Evolutionary conservation across 106 monocot genomes (phyloP), one percentile per base, ranked within the genome.

Genomic region (Gastrodia elata): DNA sequence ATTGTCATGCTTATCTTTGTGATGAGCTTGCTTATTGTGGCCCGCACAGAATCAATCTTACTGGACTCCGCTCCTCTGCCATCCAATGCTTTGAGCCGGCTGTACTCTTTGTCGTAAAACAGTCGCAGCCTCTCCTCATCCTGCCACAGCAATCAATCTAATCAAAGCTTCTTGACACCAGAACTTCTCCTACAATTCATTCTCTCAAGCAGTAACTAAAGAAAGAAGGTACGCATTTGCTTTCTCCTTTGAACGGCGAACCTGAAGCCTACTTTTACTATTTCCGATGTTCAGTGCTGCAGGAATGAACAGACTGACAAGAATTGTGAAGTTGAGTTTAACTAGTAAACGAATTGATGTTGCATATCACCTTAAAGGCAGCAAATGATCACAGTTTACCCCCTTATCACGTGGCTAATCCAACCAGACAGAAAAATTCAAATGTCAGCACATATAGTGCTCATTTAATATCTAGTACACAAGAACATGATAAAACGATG

Each of bases 61-160:
- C 49, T 14, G 59, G 88, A 65, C 65, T 94, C 91, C 39, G 82
- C 89, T 71, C 94, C 94, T 55, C 76, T 84, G 13, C 78, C 83
- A 76, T 88, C 84, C 81, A 94, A 74, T 68, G 69, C 56, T 82
- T 91, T 91, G 41, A 94, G 70, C 39, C 65, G 74, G 75, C 71
- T 88, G 79, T 82, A 91, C 80, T 91, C 77, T 77, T 70, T 88
- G 24, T 94, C 88, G 77, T 91, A 91, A 39, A 70, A 22, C 22
- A 88, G 38, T 39, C 85, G 84, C 70, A 94, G 73, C 72, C 83
- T 88, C 78, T 94, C 94, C 89, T 94, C 94, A 70, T 85, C 84
- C 94, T 85, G 77, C 41, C 20, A 79, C 73, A 84, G 74, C 68
- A 71, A 75, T 27, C 52, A 75, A 55, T 67, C 83, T 78, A 71